Evolutionary conservation across 768 basidiomycete species (phyloP), one percentile per base, ranked within the genome.

Genomic region (Lepiota subincarnata): DNA sequence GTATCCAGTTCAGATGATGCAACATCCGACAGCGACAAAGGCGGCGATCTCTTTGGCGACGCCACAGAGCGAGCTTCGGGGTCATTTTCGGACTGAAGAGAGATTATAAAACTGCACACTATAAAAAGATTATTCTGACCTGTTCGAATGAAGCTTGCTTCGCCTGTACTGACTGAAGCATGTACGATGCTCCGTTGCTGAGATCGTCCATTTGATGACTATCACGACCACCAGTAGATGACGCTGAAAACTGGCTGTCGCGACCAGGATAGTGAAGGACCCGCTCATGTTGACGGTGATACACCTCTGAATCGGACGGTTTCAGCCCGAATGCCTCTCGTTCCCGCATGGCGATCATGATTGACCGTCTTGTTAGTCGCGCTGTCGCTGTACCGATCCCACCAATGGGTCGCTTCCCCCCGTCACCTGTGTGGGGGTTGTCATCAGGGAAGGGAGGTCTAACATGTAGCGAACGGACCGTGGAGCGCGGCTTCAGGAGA

Each of bases 221-320:
- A 50, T 22, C 11, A 6, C 16, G 19, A 28, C 31, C 48, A 3
- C 36, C 39, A 16, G 20, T 26, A 16, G 48, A 50, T 6, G 48
- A 50, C 31, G 22, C 28, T 8, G 38, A 50, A 37, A 40, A 28
- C 11, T 37, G 48, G 38, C 36, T 37, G 7, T 20, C 48, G 24
- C 34, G 14, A 14, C 20, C 38, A 16, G 22, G 20, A 26, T 41
- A 6, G 10, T 28, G 12, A n/a, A 20, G 38, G 24, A 50, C 4
- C 6, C 28, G 19, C 24, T 50, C 48, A 50, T 83, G 67, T 59
- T 82, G 82, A 61, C 89, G 87, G 2, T 88, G 76, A 14, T 73
- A 73, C 60, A 79, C 41, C 73, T 54, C 48, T 4, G 57, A 58
- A n/a, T 35, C 35, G 5, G 57, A 54, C 1, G 57, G 49, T 4